Conservation (phyloP, 2,329 filamentous ascomycete genomes). For the Colletotrichum horii region DNA sequence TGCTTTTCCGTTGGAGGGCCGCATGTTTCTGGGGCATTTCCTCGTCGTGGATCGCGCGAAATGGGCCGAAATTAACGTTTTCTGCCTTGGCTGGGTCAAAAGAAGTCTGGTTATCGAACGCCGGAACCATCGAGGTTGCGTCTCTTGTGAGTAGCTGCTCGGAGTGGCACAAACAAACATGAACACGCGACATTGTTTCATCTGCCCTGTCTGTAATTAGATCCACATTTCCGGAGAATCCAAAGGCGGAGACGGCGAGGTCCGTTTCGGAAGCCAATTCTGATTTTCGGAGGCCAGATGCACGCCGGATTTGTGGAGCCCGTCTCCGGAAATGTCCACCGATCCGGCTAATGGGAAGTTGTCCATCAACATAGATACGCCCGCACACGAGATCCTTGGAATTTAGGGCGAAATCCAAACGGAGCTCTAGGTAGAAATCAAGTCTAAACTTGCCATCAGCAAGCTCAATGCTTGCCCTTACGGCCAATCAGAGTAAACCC, state of each 20-base stretch:
- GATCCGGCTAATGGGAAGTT: neutral
- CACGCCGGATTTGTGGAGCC: neutral
- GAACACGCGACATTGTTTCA: neutral
- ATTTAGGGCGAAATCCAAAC: neutral
- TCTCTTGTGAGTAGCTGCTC: neutral
- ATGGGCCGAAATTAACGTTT: neutral
- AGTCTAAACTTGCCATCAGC: neutral
- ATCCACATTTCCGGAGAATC: neutral
- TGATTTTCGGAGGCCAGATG: neutral
- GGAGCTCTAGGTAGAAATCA: neutral
- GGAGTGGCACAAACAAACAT: neutral
- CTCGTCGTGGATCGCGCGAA: neutral
- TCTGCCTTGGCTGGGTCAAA: neutral
- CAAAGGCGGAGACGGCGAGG: neutral
- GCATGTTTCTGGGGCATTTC: neutral
- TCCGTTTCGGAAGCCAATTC: neutral
- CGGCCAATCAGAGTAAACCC: neutral
- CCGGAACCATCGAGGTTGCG: neutral
- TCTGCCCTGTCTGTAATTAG: neutral
- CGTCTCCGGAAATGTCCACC: neutral
- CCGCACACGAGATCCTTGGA: neutral
- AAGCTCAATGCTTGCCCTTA: neutral
- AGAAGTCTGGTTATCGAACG: rapidly evolving
- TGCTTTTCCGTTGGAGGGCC: neutral
- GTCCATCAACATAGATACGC: neutral